Base-by-base conservation (phyloP, 1,284 basidiomycete species). In the Neolentinus lepideus region DNA sequence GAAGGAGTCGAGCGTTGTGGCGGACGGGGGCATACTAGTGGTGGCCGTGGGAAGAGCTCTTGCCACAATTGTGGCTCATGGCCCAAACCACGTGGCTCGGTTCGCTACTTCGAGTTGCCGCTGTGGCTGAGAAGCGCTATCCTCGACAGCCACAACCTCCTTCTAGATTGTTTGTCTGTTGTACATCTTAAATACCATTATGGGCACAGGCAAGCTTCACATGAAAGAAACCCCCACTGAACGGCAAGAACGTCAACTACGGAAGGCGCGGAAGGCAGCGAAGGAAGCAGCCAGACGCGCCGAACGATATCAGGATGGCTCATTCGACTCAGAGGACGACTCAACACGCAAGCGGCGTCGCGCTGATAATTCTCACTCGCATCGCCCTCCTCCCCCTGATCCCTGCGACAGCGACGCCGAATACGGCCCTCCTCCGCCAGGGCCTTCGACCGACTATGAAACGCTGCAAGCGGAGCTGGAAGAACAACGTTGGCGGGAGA, bases 201-300 rank as follows among this genome's bases (percentile, higher is more conserved):
- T 50, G 47, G 27, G 6, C 47, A 25, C 47, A 6, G 47, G 47
- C 45, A 87, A 83, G 66, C 73, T 89, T n/a, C 79, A 75, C 54
- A 73, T 90, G 31, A 90, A 90, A 66, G 79, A 79, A 27, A 89
- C 88, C 0, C 80, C 81, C 1, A 80, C 81, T 55, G 87, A 90
- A 65, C 78, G 85, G 63, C 77, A 71, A n/a, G 77, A 78, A 43
- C 79, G 73, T 22, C 73, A 77, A 54, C 63, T 71, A 26, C 76
- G 75, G 54, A 87, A 81, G 62, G 74, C 74, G 0, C 71, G 73
- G 57, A 75, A 69, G 61, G 69, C 73, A 3, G 69, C 72, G 0
- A 74, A 72, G 53, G 78, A 71, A 61, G 70, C 70, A 1, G 66
- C 71, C 61, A 73, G 69, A 69, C 63, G 64, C 22, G 36, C 50